Evolutionary conservation across 805 yeast species (phyloP), one percentile per base, ranked within the genome.

Genomic region (Naumovozyma baii): DNA sequence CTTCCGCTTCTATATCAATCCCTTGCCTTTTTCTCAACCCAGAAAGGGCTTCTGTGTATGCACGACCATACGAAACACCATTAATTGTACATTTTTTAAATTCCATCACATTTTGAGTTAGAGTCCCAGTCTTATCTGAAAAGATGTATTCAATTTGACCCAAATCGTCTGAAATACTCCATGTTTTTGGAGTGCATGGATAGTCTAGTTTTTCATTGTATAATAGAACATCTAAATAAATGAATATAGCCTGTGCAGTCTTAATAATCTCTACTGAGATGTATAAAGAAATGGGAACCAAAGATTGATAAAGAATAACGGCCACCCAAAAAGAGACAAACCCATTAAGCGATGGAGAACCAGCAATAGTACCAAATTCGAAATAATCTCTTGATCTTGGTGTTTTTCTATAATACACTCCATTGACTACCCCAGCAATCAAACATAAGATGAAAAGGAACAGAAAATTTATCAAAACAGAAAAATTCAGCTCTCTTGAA

Each of bases 121-220:
- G 62, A 0, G 94, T 83, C 42, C 94, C 94, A 0, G 94, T 83
- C 55, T 83, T 83, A 62, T 83, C 94, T 60, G 86, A 78, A 58
- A 83, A 83, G 38, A 83, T 76, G 54, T 83, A 83, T 57, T 83
- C 94, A 48, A 83, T 78, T 59, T 83, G 94, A 22, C 94, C 94
- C 50, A 83, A 65, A 60, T 83, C 94, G 66, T 83, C 94, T 3
- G 88, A 80, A 26, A 83, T 83, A 54, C 74, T 80, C 94, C 94
- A 83, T 0, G 88, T 72, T 54, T 83, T 82, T 5, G 94, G 92
- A 5, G 82, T 78, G 56, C 94, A 83, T 1, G 94, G 92, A 53
- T 76, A 83, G 57, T 83, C 92, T 43, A 83, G 61, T 40, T 62
- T 69, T 32, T 70, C 76, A 51, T 81, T 78, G 56, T 83, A 83